Base-by-base conservation (phyloP, 2,329 filamentous ascomycete species). In the Aspergillus aculeatinus region DNA sequence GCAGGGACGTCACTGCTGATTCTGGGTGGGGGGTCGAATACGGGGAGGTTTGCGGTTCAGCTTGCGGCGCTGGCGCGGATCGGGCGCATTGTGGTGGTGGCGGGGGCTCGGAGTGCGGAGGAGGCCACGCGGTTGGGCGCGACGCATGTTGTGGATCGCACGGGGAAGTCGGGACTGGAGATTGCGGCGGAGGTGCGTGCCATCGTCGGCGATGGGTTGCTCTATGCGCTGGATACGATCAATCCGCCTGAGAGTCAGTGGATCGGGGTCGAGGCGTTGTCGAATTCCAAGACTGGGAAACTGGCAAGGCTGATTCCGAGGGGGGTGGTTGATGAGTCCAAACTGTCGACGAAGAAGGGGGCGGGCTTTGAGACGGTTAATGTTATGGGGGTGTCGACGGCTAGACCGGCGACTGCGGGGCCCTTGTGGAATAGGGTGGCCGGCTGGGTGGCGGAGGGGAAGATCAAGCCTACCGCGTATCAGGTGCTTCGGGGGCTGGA, bases 71-170 rank as follows among this genome's bases (percentile, higher is more conserved):
- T 72, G 10, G 74, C 71, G 2, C 74, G 75, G 0, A 70, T 80
- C 47, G 77, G 76, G 1, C 69, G 60, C 4, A 78, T 80, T 47
- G 70, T 81, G 23, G 72, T 74, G 1, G 72, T 76, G 0, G 73
- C 72, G 21, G 73, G 73, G 1, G 60, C 70, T 10, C 70, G 72
- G 23, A 60, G 58, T 5, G n/a, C 14, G 5, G 39, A 12, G 6
- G 68, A 74, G 56, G 62, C 80, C 29, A 72, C 68, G 48, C 56
- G 35, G 7, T 70, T 67, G 19, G 78, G 79, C 1, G 79, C 79
- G 1, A 80, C 77, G 1, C 71, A 79, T 62, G 67, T 80, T 3
- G 62, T 81, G n/a, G 74, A 78, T 55, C 76, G 79, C 4, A 72
- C 79, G 55, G 39, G 39, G 5, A 44, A 44, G 16, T 71, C 61